These are phyloP conservation scores for Oryza coarctata DNA, from an alignment of 176 grass and related monocot species.

Conservation along the genomic window DNA sequence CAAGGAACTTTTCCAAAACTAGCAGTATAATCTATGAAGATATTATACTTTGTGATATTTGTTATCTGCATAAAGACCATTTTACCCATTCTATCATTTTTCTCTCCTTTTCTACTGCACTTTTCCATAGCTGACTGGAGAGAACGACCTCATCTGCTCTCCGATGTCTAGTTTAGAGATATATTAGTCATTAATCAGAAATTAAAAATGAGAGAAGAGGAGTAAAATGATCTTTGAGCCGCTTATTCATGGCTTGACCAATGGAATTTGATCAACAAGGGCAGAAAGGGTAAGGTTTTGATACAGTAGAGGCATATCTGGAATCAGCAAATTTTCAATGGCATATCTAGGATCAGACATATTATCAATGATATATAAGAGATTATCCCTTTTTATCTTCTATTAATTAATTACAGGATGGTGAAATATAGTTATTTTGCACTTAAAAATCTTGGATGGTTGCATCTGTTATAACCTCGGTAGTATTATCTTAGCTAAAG, in stretches of 20 bases:
- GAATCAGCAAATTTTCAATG: background rate
- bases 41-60: background rate
- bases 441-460: background rate
- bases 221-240: background rate
- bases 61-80: conserved; percentile 1
- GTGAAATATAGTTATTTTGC: background rate
- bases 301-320: background rate
- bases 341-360: background rate
- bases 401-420: conserved; percentile 17
- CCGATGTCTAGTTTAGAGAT: background rate
- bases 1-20: background rate
- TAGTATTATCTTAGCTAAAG: background rate
- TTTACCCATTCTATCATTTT: background rate
- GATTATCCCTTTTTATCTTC: background rate
- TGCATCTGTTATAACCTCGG: background rate
- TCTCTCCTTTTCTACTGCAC: background rate
- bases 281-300: background rate
- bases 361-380: background rate
- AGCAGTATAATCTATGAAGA: background rate
- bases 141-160: background rate
- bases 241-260: background rate
- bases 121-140: background rate
- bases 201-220: background rate
- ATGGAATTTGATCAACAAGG: background rate
- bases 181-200: background rate